phyloP scores from a whole-genome alignment of 2,329 filamentous ascomycete species.

The Acephala macrosclerotiorum region DNA sequence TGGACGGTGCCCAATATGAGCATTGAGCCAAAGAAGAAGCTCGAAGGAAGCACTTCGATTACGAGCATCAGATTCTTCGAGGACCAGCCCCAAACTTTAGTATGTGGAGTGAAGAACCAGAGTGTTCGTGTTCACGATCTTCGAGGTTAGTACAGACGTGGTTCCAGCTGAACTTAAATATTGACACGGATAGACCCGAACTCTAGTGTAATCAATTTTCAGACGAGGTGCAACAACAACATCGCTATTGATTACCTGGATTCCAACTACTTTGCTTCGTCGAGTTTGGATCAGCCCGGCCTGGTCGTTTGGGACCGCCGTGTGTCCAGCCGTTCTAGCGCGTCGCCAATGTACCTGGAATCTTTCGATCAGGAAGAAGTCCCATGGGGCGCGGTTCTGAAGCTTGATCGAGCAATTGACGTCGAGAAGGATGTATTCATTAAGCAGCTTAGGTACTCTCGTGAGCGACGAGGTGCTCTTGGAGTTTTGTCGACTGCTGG shows the following conservation, averaged over 20 bases:
- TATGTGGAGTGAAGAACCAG: slow-evolving; percentile 78
- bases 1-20: slow-evolving; percentile 44
- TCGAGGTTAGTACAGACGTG: slow-evolving; percentile 60
- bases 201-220: slow-evolving; percentile 63
- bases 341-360: slow-evolving; percentile 62
- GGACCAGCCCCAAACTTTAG: slow-evolving; percentile 75
- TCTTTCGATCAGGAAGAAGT: slow-evolving; percentile 67
- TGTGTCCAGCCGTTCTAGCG: slow-evolving; percentile 59
- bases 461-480: slow-evolving; percentile 66
- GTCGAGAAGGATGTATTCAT: slow-evolving; percentile 63
- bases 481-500: slow-evolving; percentile 69
- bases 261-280: slow-evolving; percentile 85
- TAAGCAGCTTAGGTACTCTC: slow-evolving; percentile 67
- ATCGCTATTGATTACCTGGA: slow-evolving; percentile 81
- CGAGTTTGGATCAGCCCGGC: slow-evolving; percentile 75
- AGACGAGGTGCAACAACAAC: slow-evolving; percentile 73
- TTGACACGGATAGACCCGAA: slow-evolving; percentile 53
- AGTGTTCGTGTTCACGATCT: slow-evolving; percentile 81
- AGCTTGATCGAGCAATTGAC: slow-evolving; percentile 64
- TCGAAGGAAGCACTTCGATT: slow-evolving; percentile 75
- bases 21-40: slow-evolving; percentile 60
- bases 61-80: slow-evolving; percentile 85
- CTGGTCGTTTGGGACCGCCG: slow-evolving; percentile 83
- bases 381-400: slow-evolving; percentile 68
- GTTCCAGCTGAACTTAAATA: slow-evolving; percentile 3